These are phyloP conservation scores for Fusarium poae DNA, from an alignment of 2,329 filamentous ascomycete genomes.

Conservation along the genomic window DNA sequence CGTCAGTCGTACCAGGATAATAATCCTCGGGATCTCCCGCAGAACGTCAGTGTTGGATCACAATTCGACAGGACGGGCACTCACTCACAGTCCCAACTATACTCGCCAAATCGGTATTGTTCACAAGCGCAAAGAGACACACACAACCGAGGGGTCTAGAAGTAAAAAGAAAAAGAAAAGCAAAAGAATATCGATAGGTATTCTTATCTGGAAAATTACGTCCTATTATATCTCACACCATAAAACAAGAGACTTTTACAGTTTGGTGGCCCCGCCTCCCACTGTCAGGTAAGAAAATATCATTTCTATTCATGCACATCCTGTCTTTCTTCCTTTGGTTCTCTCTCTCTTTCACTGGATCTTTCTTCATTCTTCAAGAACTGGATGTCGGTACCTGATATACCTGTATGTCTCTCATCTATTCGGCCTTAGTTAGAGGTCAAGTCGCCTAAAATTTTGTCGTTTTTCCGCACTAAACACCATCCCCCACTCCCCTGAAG, in stretches of 20 bases:
- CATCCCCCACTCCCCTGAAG: slow-evolving; percentile 35
- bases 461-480: slow-evolving; percentile 39
- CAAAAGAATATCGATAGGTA: background rate
- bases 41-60: slow-evolving; percentile 25
- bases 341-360: background rate
- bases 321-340: background rate
- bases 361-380: background rate
- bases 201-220: slow-evolving; percentile 2
- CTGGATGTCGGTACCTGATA: background rate
- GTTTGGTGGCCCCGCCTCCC: background rate
- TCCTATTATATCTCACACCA: background rate
- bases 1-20: slow-evolving; percentile 47
- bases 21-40: slow-evolving; percentile 48
- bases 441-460: slow-evolving; percentile 29
- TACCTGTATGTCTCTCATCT: slow-evolving; percentile 11
- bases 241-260: slow-evolving; percentile 4
- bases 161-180: background rate
- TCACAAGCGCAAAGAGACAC: background rate
- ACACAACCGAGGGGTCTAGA: background rate
- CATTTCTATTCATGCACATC: background rate
- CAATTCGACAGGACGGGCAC: slow-evolving; percentile 1
- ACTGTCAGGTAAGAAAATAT: background rate
- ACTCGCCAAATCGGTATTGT: slow-evolving; percentile 18
- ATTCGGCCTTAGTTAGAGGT: slow-evolving; percentile 3
- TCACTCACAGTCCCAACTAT: slow-evolving; percentile 11